A percentile compares a stretch with the other conserved stretches of the same genome.
phyloP scores from a whole-genome alignment of 2,329 filamentous ascomycete genomes.

The Aspergillus neoniger region DNA sequence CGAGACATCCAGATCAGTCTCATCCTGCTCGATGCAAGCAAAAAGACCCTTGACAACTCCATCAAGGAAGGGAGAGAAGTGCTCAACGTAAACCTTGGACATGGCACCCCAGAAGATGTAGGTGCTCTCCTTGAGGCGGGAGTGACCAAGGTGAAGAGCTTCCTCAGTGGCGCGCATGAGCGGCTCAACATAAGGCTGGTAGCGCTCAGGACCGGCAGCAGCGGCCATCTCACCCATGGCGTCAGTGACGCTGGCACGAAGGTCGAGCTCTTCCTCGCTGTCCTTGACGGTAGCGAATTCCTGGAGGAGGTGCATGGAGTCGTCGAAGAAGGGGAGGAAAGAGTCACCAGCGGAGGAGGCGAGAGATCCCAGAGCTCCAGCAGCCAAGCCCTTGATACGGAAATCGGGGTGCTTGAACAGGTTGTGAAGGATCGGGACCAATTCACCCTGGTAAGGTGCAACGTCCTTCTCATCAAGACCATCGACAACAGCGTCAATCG shows the following conservation, averaged over 20 bases:
- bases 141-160: slow-evolving; percentile 82
- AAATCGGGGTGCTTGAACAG: slow-evolving; percentile 82
- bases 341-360: slow-evolving; percentile 78
- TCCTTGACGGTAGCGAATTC: slow-evolving; percentile 84
- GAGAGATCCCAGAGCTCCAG: slow-evolving; percentile 86
- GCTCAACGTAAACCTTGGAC: slow-evolving; percentile 85
- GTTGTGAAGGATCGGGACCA: slow-evolving; percentile 81
- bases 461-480: slow-evolving; percentile 70
- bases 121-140: slow-evolving; percentile 88
- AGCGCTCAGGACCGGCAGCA: slow-evolving; percentile 80
- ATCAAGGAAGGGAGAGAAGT: slow-evolving; percentile 50
- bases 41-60: slow-evolving; percentile 62
- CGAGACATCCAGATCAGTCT: slow-evolving; percentile 75
- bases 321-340: slow-evolving; percentile 89
- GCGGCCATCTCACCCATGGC: slow-evolving; percentile 89
- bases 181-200: slow-evolving; percentile 87
- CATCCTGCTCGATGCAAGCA: slow-evolving; percentile 84
- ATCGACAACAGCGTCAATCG: slow-evolving; percentile 87
- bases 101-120: slow-evolving; percentile 97
- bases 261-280: slow-evolving; percentile 82
- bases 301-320: slow-evolving; percentile 86
- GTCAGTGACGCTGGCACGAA: slow-evolving; percentile 87
- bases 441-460: slow-evolving; percentile 74
- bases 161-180: slow-evolving; percentile 93
- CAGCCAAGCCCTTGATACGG: slow-evolving; percentile 86